Evolutionary conservation across 352 stramenopile genomes (phyloP).

Genomic region (Pythium grandisporangium): DNA sequence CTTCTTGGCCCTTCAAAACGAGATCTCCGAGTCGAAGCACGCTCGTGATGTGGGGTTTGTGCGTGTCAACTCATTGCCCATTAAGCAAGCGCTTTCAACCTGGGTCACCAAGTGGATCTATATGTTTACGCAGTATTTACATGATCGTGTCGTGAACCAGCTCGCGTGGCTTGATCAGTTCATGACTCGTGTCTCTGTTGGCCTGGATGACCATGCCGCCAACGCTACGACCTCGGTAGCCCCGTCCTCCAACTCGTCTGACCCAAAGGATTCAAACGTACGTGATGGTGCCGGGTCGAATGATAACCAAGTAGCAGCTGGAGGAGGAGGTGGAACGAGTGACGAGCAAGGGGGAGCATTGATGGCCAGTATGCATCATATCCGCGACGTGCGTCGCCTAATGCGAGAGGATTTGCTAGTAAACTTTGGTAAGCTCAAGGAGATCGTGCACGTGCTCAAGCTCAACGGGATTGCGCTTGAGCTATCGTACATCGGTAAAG

Average conservation of each 20-base stretch:
- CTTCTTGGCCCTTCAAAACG: slow-evolving; percentile 81
- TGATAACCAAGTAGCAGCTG: too few relatives aligned
- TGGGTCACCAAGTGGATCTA: slow-evolving; percentile 96
- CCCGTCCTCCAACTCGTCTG: slow-evolving; percentile 22
- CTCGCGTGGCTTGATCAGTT: slow-evolving; percentile 85
- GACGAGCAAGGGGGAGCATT: slow-evolving; percentile 38
- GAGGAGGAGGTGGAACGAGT: too few relatives aligned
- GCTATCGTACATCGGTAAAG: slow-evolving; percentile 78
- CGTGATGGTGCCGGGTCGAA: too few relatives aligned
- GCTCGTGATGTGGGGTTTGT: slow-evolving; percentile 87
- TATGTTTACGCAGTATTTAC: slow-evolving; percentile 89
- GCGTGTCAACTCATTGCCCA: slow-evolving; percentile 89
- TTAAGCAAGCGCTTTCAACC: slow-evolving; percentile 91
- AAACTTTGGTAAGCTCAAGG: slow-evolving; percentile 65
- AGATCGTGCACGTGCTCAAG: slow-evolving; percentile 80
- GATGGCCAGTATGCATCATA: slow-evolving; percentile 87
- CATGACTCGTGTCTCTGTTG: slow-evolving; percentile 62
- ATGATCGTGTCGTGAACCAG: slow-evolving; percentile 81
- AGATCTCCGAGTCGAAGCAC: slow-evolving; percentile 85
- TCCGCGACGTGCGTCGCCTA: slow-evolving; percentile 77
- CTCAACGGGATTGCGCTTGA: slow-evolving; percentile 84
- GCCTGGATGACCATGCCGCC: slow-evolving; percentile 74
- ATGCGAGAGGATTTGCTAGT: slow-evolving; percentile 77
- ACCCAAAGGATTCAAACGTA: slow-evolving; percentile 29
- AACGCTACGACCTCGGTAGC: too few relatives aligned